Evolutionary conservation across 129 eudicot genomes (phyloP), one percentile per base, ranked within the genome.

Genomic region (Pulicaria dysenterica): DNA sequence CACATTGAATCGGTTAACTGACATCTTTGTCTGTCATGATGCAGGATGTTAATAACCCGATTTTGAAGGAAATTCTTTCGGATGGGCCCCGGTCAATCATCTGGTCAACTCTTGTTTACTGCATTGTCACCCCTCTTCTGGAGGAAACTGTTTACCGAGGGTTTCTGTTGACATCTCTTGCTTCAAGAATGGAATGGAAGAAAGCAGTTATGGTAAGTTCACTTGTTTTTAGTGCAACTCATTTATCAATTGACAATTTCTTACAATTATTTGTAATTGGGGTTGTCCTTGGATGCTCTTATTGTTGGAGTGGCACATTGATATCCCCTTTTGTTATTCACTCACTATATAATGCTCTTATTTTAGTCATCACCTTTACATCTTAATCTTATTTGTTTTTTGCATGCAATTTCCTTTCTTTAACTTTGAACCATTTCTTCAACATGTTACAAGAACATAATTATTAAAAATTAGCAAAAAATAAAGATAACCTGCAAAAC

Each of bases 121-220:
- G 95, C 75, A 6, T 89, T 6, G 64, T 93, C 62, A 83, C 90
- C 43, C 98, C 98, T 6, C 47, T 89, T 65, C 84, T 93, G 17
- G 98, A 93, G 78, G 98, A 93, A 82, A 69, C 83, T 15, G 92
- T 93, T 19, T 93, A 93, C 80, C 82, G 98, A 70, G 90, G 96
- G 5, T 89, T 81, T 64, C 77, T 93, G 6, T 62, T 93, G 53
- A 89, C 87, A 15, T 76, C 83, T 66, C 92, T 93, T 51, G 81
- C 89, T 34, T 81, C 89, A 67, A 76, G 57, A 50, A 90, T 90
- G 95, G 76, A 85, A 80, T 93, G 98, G 96, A 75, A 75, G 44
- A 80, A 79, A 62, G 96, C 96, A n/a, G 85, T 93, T 19, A 3
- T 83, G 55, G 45, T 89, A 37, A 89, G 96, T 64, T 85, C 96